Base-by-base conservation (phyloP, 2,329 filamentous ascomycete genomes). In the Aureobasidium leucospermi region DNA sequence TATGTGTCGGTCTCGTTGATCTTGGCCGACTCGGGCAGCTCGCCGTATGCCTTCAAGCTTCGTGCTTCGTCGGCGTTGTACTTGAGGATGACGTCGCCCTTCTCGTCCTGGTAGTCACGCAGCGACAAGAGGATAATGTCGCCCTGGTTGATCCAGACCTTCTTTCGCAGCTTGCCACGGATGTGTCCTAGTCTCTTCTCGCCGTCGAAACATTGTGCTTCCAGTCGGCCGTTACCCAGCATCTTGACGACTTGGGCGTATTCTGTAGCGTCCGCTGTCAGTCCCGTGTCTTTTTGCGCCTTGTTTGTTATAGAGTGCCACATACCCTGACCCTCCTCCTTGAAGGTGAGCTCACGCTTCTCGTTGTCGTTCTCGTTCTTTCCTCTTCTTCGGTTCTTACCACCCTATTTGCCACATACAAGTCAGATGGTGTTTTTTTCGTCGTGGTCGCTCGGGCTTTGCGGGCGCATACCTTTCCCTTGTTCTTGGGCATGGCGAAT, bases 1-100 rank as follows among this genome's bases (percentile, higher is more conserved):
- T 85, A 96, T 49, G 90, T 96, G 77, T 97, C 94, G 65, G 91
- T 96, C 85, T 99, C 94, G 85, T 99, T 99, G 85, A 99, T 99
- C 88, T 97, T 97, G 75, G 94, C 94, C 71, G 85, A 89, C 79
- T 97, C 94, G 67, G 94, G 94, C 62, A 99, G 82, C 78, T 99
- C 94, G 75, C 94, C 94, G 77, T 97, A 97, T 63, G 91, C 90
- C 81, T 97, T 97, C 71, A 99, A 84, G 67, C 86, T 89, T 72
- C 94, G 87, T 70, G 94, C 94, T 81, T 97, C 94, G 73, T 99
- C 94, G 58, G 90, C 87, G 60, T 85, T 89, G 84, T 96, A 96
- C 81, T 96, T 97, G 74, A 95, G 85, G 73, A 94, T 93, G 52
- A 95, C 89, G 71, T 94, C 90, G 68, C 89, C 90, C 80, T 96